phyloP scores from a whole-genome alignment of 371 early-diverging fungal species.

The Mortierella sp. region DNA sequence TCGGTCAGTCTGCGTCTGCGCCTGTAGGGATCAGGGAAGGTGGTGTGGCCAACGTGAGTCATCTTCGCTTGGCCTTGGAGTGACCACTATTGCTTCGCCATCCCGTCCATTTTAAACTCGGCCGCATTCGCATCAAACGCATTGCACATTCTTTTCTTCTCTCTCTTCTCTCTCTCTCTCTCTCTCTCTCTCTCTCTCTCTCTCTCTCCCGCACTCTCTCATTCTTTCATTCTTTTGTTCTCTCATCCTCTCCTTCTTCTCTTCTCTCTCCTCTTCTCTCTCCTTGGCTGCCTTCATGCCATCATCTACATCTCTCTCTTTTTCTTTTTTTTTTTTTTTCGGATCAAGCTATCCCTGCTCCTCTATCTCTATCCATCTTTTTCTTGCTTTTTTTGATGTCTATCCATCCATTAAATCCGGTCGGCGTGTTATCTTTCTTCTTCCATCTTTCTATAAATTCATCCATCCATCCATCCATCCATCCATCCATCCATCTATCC shows the following conservation, averaged over 20 bases:
- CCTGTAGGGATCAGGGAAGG: too few species aligned
- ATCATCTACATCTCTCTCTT: not conserved
- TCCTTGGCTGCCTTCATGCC: not conserved
- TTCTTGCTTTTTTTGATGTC: not conserved
- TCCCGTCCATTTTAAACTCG: too few species aligned
- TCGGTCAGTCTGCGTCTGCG: too few species aligned
- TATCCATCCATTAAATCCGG: not conserved
- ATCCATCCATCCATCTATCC: not conserved
- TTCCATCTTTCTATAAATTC: not conserved
- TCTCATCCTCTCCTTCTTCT: not conserved
- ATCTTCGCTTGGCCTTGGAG: too few species aligned
- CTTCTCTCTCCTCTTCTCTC: not conserved
- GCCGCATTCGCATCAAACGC: too few species aligned
- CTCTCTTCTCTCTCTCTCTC: too few species aligned
- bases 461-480: not conserved
- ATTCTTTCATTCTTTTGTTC: conserved; percentile 1
- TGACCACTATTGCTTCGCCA: too few species aligned
- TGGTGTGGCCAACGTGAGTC: too few species aligned
- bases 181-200: too few species aligned
- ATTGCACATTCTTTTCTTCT: too few species aligned
- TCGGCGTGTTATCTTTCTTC: not conserved
- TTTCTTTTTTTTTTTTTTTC: not conserved
- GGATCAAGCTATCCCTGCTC: not conserved
- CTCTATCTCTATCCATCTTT: not conserved
- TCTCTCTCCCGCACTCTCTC: too few species aligned